Conservation (phyloP, 768 basidiomycete genomes). For the Kwoniella dendrophila region DNA sequence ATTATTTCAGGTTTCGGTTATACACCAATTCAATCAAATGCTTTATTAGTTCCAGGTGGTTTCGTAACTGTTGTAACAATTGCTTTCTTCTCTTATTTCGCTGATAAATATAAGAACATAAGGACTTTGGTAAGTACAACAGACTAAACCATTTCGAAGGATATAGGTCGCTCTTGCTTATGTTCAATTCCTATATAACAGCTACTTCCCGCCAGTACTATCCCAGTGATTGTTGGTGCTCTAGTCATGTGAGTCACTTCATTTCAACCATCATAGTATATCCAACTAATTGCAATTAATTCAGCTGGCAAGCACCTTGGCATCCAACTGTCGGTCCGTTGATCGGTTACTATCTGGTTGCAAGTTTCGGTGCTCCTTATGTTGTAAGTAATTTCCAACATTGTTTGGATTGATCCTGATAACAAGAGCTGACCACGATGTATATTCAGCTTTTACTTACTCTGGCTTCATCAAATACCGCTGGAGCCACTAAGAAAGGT, state of each 20-base stretch:
- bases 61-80: constrained; percentile 54
- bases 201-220: constrained; percentile 51
- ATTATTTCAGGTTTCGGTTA: constrained; percentile 57
- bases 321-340: constrained; percentile 49
- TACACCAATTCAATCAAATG: constrained; percentile 46
- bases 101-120: constrained; percentile 43
- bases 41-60: constrained; percentile 55
- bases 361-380: constrained; percentile 28
- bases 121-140: constrained; percentile 47
- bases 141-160: background rate
- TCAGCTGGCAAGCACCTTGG: constrained; percentile 52
- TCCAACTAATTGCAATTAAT: constrained; percentile 25
- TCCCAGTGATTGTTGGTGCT: constrained; percentile 56
- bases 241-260: constrained; percentile 32
- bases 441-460: constrained; percentile 42
- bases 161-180: background rate
- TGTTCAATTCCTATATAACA: constrained; percentile 7
- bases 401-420: background rate
- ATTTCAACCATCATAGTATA: background rate
- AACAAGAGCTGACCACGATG: background rate
- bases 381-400: constrained; percentile 9
- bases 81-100: constrained; percentile 51
- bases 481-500: constrained; percentile 56
- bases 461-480: constrained; percentile 51
- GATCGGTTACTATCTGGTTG: constrained; percentile 54